A percentile compares a stretch with the other conserved stretches of the same genome.
Conservation (phyloP, 805 yeast genomes). For the Zygotorulaspora florentina region DNA sequence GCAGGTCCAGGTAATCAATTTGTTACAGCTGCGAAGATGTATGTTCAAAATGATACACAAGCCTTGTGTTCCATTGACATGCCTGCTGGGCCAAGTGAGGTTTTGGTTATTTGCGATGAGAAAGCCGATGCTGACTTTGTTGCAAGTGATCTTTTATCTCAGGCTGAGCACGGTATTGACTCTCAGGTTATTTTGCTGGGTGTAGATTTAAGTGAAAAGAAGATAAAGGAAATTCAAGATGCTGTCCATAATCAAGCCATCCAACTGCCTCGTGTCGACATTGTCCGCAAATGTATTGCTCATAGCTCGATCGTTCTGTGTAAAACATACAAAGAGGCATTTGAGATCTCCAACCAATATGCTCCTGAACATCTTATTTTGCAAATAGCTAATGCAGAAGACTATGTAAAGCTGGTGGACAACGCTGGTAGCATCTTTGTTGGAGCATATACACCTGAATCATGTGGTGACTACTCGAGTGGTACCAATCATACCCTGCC, state of each 20-base stretch:
- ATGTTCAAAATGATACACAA: conserved; percentile 89
- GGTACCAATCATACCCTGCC: conserved; percentile 99
- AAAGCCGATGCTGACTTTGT: conserved; percentile 91
- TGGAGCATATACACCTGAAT: conserved; percentile 94
- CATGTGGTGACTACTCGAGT: conserved; percentile 96
- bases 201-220: conserved; percentile 57
- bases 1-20: conserved; percentile 99
- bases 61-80: conserved; percentile 96
- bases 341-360: conserved; percentile 80
- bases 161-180: conserved; percentile 98
- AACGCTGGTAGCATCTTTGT: conserved; percentile 97
- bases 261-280: conserved; percentile 84
- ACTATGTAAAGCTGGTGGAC: conserved; percentile 67
- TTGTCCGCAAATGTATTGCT: conserved; percentile 84
- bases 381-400: conserved; percentile 76
- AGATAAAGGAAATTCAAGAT: conserved; percentile 66
- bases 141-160: conserved; percentile 93
- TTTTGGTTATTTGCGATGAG: conserved; percentile 87
- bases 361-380: conserved; percentile 98
- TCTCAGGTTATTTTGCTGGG: conserved; percentile 94
- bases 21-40: conserved; percentile 98
- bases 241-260: conserved; percentile 84
- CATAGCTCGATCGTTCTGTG: conserved; percentile 83
- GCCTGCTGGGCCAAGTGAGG: conserved; percentile 99
- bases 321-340: conserved; percentile 68